Conservation (phyloP, 306 rosid genomes). For the Pyrus pyrifolia region DNA sequence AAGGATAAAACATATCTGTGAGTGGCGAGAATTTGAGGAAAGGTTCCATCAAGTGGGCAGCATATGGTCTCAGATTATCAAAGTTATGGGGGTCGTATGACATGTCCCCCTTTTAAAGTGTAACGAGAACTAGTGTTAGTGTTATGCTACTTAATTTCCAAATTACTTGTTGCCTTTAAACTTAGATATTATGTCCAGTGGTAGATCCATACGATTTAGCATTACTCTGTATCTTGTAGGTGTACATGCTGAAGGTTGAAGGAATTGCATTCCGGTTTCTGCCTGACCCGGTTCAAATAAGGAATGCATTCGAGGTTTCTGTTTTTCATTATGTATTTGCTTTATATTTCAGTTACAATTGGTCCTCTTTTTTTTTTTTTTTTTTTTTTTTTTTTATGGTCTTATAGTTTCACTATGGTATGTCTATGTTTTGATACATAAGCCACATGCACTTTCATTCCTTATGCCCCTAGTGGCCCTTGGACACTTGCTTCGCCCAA, state of each 20-base stretch:
- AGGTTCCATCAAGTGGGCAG: not conserved
- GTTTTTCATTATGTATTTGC: not conserved
- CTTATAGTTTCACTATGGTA: not conserved
- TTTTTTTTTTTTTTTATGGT: not conserved
- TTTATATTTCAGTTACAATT: not conserved
- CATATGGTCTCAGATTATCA: not conserved
- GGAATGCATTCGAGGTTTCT: constrained; percentile 76
- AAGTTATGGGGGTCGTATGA: not conserved
- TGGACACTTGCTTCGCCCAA: not conserved
- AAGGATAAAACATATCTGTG: not conserved
- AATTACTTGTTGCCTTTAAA: not conserved
- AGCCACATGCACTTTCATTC: not conserved
- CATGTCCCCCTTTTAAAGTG: not conserved
- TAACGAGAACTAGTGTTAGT: not conserved
- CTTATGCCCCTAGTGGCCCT: not conserved
- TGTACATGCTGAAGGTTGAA: constrained; percentile 95
- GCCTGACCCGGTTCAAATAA: constrained; percentile 91
- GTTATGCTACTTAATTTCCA: not conserved
- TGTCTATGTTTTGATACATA: not conserved
- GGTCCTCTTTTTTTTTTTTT: not conserved
- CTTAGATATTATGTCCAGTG: not conserved
- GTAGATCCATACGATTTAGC: not conserved
- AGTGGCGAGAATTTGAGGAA: not conserved
- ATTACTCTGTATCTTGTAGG: constrained; percentile 30
- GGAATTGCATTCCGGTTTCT: constrained; percentile 93